A percentile compares a stretch with the other conserved stretches of the same genome.
Evolutionary conservation across 768 basidiomycete genomes (phyloP).

Genomic region (Podaxis mareebaensis): DNA sequence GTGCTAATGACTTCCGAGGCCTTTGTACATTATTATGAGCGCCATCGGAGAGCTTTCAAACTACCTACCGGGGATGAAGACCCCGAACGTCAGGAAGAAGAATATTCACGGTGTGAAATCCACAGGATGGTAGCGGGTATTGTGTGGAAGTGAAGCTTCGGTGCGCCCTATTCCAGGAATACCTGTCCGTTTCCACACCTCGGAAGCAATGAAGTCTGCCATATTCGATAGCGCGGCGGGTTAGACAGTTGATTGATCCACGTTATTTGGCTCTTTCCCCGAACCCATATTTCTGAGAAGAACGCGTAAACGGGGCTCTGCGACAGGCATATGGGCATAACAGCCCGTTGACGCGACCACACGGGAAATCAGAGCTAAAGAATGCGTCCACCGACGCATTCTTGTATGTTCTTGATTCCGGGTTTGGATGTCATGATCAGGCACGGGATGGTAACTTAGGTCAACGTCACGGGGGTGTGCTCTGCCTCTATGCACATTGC

Average conservation of each 20-base stretch:
- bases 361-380: not conserved
- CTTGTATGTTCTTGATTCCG: not conserved
- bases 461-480: no score
- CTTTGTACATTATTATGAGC: not conserved
- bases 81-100: not conserved
- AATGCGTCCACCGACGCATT: not conserved
- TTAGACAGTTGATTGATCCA: not conserved
- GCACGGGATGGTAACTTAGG: not conserved
- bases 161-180: not conserved
- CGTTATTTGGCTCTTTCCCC: not conserved
- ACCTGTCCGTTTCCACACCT: not conserved
- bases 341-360: not conserved
- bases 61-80: not conserved
- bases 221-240: not conserved
- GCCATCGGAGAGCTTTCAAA: not conserved
- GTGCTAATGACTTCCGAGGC: not conserved
- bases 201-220: not conserved
- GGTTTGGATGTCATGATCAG: conserved; percentile 5
- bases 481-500: not conserved
- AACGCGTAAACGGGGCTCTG: not conserved
- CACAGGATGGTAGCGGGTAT: not conserved
- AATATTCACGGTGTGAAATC: no score
- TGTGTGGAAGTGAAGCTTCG: not conserved
- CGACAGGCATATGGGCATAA: not conserved
- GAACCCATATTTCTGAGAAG: not conserved